phyloP scores from a whole-genome alignment of 1,139 yeast genomes.

The Kodamaea sp. region DNA sequence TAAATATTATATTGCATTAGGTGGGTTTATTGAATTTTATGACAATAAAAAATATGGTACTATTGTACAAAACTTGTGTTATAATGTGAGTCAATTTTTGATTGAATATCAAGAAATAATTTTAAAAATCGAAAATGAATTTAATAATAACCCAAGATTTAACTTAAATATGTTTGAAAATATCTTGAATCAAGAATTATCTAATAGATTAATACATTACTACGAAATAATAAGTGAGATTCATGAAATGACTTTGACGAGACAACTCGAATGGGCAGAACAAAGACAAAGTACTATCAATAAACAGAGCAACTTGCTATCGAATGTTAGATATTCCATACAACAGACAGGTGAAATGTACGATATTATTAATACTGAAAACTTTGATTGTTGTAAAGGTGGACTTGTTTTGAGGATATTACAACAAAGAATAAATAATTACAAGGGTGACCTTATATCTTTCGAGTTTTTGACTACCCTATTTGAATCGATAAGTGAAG shows the following conservation, averaged over 20 bases:
- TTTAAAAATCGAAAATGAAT: slow-evolving; percentile 52
- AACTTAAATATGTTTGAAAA: slow-evolving; percentile 35
- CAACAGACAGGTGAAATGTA: slow-evolving; percentile 43
- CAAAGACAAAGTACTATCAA: slow-evolving; percentile 9
- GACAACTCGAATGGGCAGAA: slow-evolving; percentile 14
- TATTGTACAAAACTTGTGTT: slow-evolving; percentile 71
- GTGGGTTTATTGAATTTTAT: slow-evolving; percentile 55
- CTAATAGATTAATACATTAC: slow-evolving; percentile 46
- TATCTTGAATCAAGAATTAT: slow-evolving; percentile 27
- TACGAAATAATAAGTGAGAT: slow-evolving; percentile 51
- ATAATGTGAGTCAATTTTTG: slow-evolving; percentile 50
- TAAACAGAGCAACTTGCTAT: slow-evolving; percentile 5
- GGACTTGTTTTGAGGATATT: slow-evolving; percentile 62
- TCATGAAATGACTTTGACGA: slow-evolving; percentile 33
- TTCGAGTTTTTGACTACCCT: slow-evolving; percentile 48
- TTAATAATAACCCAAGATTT: slow-evolving; percentile 38
- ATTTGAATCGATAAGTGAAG: slow-evolving; percentile 56
- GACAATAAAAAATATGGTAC: slow-evolving; percentile 58
- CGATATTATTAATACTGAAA: slow-evolving; percentile 47
- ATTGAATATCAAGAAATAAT: slow-evolving; percentile 47
- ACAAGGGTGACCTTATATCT: slow-evolving; percentile 66
- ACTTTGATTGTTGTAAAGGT: slow-evolving; percentile 60
- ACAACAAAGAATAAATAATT: slow-evolving; percentile 52
- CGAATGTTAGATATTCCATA: slow-evolving; percentile 29
- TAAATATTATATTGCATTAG: slow-evolving; percentile 54